These are phyloP conservation scores for Sutorius australiensis DNA, from an alignment of 768 basidiomycete species.

Conservation along the genomic window DNA sequence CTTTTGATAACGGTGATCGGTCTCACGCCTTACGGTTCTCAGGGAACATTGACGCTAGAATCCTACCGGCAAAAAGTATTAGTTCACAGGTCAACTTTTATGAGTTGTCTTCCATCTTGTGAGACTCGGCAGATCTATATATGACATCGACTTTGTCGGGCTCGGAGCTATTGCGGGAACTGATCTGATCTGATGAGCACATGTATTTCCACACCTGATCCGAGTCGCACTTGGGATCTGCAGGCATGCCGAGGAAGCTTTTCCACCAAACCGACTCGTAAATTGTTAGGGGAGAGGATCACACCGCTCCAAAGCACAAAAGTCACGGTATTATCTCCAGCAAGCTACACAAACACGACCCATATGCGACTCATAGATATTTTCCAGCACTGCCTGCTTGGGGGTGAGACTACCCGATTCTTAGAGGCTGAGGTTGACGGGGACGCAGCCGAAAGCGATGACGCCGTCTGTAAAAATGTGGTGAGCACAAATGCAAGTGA, in stretches of 20 bases:
- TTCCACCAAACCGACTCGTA: not conserved
- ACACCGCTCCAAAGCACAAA: not conserved
- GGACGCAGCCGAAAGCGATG: not conserved
- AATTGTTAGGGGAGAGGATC: not conserved
- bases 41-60: not conserved
- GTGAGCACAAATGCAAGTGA: not conserved
- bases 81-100: not conserved
- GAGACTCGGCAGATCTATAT: not conserved
- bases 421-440: not conserved
- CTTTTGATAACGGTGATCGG: not conserved
- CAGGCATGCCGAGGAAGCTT: not conserved
- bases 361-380: not conserved
- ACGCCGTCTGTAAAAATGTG: not conserved
- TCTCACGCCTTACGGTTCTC: not conserved
- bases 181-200: not conserved
- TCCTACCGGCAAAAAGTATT: not conserved
- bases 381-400: not conserved
- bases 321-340: too few species aligned
- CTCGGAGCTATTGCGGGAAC: not conserved
- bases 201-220: not conserved
- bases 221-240: not conserved
- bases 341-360: not conserved
- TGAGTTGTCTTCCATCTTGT: not conserved
- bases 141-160: not conserved
- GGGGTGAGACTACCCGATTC: not conserved